Evolutionary conservation across 768 basidiomycete genomes (phyloP).

Genomic region (Pleurotus sapidus): DNA sequence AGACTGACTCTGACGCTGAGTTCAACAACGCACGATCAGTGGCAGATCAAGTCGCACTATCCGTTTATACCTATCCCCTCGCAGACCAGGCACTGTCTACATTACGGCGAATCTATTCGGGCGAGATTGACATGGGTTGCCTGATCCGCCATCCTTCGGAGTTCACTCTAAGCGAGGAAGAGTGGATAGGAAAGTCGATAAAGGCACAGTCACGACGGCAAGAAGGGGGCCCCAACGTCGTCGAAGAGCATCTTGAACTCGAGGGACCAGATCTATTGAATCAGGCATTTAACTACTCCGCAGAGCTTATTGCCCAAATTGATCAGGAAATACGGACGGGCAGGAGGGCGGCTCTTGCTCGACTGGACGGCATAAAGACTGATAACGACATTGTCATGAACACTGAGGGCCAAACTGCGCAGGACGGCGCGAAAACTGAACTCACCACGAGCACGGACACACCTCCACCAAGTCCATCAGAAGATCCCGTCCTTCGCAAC

Average conservation of each 20-base stretch:
- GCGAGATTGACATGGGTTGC: constrained; percentile 54
- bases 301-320: constrained; percentile 6
- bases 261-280: constrained; percentile 8
- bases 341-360: background rate
- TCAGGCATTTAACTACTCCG: constrained; percentile 6
- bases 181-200: constrained; percentile 46
- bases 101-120: constrained; percentile 37
- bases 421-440: constrained; percentile 18
- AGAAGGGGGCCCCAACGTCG: constrained; percentile 5
- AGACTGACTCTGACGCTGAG: background rate
- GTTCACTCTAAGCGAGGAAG: constrained; percentile 46
- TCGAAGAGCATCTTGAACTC: constrained; percentile 4
- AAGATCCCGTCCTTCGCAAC: constrained; percentile 51
- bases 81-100: constrained; percentile 35
- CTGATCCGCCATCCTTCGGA: constrained; percentile 46
- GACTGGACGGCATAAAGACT: constrained; percentile 1
- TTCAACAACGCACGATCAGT: constrained; percentile 19
- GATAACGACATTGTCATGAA: constrained; percentile 6
- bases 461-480: constrained; percentile 18
- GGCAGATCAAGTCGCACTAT: constrained; percentile 33
- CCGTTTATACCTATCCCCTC: constrained; percentile 40
- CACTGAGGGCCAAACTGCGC: constrained; percentile 14
- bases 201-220: constrained; percentile 26
- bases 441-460: background rate
- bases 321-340: constrained; percentile 20